phyloP scores from a whole-genome alignment of 2,329 filamentous ascomycete species.

The Tolypocladium pustulatum region DNA sequence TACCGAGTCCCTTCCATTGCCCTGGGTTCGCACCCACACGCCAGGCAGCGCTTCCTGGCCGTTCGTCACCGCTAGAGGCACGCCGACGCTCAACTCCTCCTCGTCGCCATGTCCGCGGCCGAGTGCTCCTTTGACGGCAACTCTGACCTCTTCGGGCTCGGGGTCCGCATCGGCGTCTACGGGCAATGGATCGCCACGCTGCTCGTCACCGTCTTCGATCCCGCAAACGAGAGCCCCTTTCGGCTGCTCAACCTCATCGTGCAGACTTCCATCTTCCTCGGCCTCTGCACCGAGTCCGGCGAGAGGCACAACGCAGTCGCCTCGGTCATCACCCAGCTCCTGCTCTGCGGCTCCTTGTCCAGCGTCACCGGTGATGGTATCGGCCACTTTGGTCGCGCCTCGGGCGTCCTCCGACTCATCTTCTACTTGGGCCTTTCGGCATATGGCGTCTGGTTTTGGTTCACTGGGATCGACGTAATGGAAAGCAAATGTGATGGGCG shows the following conservation, averaged over 20 bases:
- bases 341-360: slow-evolving; percentile 14
- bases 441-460: slow-evolving; percentile 15
- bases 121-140: slow-evolving; percentile 8
- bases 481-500: neutral
- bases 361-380: slow-evolving; percentile 15
- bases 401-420: slow-evolving; percentile 10
- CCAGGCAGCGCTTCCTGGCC: neutral
- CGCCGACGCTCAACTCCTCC: neutral
- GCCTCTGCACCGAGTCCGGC: slow-evolving; percentile 14
- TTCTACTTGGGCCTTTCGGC: slow-evolving; percentile 12
- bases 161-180: slow-evolving; percentile 15
- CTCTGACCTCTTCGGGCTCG: slow-evolving; percentile 16
- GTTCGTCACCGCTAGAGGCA: neutral
- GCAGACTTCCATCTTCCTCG: slow-evolving; percentile 15
- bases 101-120: neutral
- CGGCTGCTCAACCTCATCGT: slow-evolving; percentile 19
- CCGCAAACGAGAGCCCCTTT: slow-evolving; percentile 8
- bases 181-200: slow-evolving; percentile 14
- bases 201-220: slow-evolving; percentile 12
- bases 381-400: slow-evolving; percentile 8
- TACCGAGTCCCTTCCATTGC: neutral
- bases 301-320: slow-evolving; percentile 7
- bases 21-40: neutral
- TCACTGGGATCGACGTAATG: slow-evolving; percentile 10
- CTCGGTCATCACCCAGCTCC: slow-evolving; percentile 13